Base-by-base conservation (phyloP, 1,284 basidiomycete genomes). In the Ustilago tritici region DNA sequence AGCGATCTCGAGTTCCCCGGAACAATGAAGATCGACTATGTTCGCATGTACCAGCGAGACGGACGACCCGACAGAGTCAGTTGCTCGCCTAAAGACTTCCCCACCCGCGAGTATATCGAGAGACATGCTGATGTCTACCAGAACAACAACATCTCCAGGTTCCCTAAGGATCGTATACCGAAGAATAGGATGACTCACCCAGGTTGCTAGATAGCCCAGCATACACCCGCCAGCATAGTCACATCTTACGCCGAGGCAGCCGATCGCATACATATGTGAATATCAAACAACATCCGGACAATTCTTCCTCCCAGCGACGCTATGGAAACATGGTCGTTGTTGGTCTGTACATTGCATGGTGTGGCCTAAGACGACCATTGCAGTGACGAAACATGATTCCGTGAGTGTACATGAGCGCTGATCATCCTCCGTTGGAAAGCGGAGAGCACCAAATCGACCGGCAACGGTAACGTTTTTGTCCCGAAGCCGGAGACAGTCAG, bases 131-230 rank as follows among this genome's bases (percentile, higher is more conserved):
- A 82, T 31, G 49, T 84, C 14, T 85, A 84, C 62, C 63, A 63
- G 36, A 84, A 85, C 73, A 75, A 62, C 43, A 84, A 84, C 66
- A 59, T 83, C 34, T 79, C 79, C 3, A 54, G 65, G 5, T 85
- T 70, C 67, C 67, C 70, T n/a, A 76, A 79, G 61, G 72, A 71
- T 28, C 23, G 53, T 2, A 77, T 80, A 59, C 81, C 82, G 2
- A 74, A 69, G 52, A 82, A 81, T 55, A 4, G 49, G 1, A 38
- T 69, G 43, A 69, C 66, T 0, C 66, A 61, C 41, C 58, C 58
- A 61, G 38, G 34, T 8, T 69, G 66, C 38, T 62, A 46, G 31
- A 58, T 38, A 19, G 15, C 19, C 19, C n/a, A 14, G 28, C 49
- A 31, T 12, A 31, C 2, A 28, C 8, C 19, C 19, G 49, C 28